A percentile compares a stretch with the other conserved stretches of the same genome.
These are phyloP conservation scores for Chlamydomonas sphaeroides DNA, from an alignment of 139 green algal genomes.

Conservation along the genomic window DNA sequence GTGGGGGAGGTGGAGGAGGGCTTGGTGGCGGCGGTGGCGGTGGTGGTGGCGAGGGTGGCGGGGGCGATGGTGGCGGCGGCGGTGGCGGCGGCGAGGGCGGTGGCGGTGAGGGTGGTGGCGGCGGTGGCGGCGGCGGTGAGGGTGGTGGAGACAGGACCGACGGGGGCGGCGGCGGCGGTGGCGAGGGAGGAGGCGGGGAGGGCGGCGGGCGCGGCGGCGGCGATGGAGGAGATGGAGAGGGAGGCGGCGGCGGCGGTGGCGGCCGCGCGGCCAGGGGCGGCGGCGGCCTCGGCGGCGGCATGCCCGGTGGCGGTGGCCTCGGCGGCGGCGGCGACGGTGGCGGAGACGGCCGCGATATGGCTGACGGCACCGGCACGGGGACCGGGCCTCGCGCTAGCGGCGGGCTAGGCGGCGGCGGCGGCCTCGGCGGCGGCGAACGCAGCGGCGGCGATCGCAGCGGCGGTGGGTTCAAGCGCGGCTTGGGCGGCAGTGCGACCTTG, in stretches of 20 bases:
- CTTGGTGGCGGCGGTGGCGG: neutral
- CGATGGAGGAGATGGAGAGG: neutral
- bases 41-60: neutral
- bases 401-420: too few species aligned
- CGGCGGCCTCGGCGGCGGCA: neutral
- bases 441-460: too few species aligned
- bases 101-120: neutral
- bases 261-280: too few species aligned
- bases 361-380: neutral
- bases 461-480: neutral
- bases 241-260: too few species aligned
- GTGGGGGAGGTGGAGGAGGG: neutral
- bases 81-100: neutral
- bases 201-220: neutral
- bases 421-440: too few species aligned
- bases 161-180: too few species aligned
- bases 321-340: too few species aligned
- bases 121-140: neutral
- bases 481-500: neutral
- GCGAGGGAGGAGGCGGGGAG: neutral
- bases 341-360: neutral
- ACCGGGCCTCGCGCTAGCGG: neutral
- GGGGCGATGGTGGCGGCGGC: neutral
- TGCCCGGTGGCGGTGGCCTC: too few species aligned
- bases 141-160: neutral